phyloP scores from a whole-genome alignment of 2,329 filamentous ascomycete genomes.

The Stenocarpella maydis region DNA sequence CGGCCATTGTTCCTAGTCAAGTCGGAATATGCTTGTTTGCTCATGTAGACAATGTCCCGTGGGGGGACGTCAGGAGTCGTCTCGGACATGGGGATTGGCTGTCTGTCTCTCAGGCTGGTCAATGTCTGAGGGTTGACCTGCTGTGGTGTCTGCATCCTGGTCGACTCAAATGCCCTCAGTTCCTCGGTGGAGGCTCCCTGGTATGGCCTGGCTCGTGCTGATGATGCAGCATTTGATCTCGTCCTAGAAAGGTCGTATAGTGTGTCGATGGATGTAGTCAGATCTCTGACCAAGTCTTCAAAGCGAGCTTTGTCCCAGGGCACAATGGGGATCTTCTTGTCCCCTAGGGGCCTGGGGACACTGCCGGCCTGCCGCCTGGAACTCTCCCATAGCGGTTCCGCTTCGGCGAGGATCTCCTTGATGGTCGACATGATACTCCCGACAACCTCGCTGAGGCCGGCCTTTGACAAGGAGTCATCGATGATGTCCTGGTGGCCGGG shows the following conservation, averaged over 20 bases:
- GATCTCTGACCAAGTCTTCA: constrained; percentile 75
- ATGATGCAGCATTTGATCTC: constrained; percentile 56
- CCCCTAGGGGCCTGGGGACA: constrained; percentile 47
- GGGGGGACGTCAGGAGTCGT: constrained; percentile 43
- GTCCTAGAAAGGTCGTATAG: constrained; percentile 79
- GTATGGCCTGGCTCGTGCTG: constrained; percentile 45
- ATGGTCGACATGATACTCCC: constrained; percentile 82
- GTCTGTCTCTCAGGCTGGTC: constrained; percentile 55
- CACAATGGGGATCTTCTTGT: constrained; percentile 64
- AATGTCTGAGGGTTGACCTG: constrained; percentile 65
- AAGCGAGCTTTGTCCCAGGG: constrained; percentile 77
- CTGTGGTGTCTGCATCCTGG: constrained; percentile 67
- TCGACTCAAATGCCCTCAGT: constrained; percentile 63
- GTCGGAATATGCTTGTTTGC: constrained; percentile 60
- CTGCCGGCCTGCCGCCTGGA: constrained; percentile 58
- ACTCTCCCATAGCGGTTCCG: constrained; percentile 74
- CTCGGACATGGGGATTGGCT: constrained; percentile 50
- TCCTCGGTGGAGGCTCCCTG: constrained; percentile 54
- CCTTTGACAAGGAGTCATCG: constrained; percentile 73
- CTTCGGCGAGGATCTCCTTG: constrained; percentile 80
- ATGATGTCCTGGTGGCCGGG: constrained; percentile 74
- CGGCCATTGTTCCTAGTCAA: constrained; percentile 52
- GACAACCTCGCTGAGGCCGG: constrained; percentile 79
- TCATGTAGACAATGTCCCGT: constrained; percentile 60
- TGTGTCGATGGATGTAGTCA: constrained; percentile 81